Percentiles rank a stretch among this genome's conserved stretches.
Conservation (phyloP, 169 alveolate genomes). For the Theileria annulata region DNA sequence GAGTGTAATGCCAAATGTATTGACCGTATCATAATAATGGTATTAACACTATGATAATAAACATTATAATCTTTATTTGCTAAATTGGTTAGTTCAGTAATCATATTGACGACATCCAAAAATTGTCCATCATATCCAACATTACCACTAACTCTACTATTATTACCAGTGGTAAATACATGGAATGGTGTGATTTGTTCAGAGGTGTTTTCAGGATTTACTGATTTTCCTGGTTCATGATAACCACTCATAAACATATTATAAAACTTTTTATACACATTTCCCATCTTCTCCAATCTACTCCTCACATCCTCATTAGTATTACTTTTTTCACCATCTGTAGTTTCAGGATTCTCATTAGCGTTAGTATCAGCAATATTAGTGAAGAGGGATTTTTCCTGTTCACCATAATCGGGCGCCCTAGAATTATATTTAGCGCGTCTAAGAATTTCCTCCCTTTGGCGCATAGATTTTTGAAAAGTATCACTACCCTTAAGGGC, state of each 20-base stretch:
- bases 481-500: neutral
- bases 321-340: neutral
- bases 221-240: constrained; percentile 50
- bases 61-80: constrained; percentile 26
- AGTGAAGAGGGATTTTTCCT: neutral
- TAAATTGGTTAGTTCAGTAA: constrained; percentile 38
- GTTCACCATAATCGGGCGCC: neutral
- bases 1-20: constrained; percentile 56
- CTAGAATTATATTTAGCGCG: neutral
- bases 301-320: neutral
- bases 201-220: constrained; percentile 18
- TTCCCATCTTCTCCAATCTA: constrained; percentile 10
- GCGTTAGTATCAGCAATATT: neutral
- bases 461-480: constrained; percentile 3
- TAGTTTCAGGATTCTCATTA: neutral
- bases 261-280: neutral
- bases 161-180: constrained; percentile 14
- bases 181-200: constrained; percentile 44
- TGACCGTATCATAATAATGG: constrained; percentile 49
- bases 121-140: constrained; percentile 51
- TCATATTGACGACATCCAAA: constrained; percentile 27
- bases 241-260: constrained; percentile 60
- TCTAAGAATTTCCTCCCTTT: neutral
- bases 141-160: neutral
- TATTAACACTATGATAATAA: constrained; percentile 51